A percentile compares a stretch with the other conserved stretches of the same genome.
Conservation (phyloP, 371 early-diverging fungal species). For the Haplosporangium sp. region DNA sequence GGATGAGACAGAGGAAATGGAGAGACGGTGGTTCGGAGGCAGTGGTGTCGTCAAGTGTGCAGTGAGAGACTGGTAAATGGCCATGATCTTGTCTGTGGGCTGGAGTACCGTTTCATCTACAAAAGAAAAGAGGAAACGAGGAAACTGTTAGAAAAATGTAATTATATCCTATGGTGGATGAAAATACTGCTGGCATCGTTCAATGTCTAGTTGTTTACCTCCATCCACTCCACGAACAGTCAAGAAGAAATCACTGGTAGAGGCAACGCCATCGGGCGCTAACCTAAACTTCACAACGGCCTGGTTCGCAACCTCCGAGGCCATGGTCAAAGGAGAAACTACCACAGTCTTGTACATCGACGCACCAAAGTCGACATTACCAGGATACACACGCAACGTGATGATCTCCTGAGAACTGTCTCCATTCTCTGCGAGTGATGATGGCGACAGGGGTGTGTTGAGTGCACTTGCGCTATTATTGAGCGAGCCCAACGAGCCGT, state of each 20-base stretch:
- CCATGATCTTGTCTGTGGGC: slow-evolving; percentile 65
- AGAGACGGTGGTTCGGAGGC: slow-evolving; percentile 58
- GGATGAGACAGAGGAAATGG: slow-evolving; percentile 52
- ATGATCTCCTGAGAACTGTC: slow-evolving; percentile 26
- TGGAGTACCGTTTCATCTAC: slow-evolving; percentile 66
- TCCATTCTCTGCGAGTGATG: background rate
- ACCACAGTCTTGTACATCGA: slow-evolving; percentile 62
- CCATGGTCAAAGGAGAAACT: slow-evolving; percentile 59
- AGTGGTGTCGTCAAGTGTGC: slow-evolving; percentile 69
- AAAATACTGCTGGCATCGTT: too few relatives aligned
- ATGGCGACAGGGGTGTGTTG: slow-evolving; percentile 13
- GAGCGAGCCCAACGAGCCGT: slow-evolving; percentile 28
- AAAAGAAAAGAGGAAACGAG: background rate
- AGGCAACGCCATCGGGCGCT: slow-evolving; percentile 52
- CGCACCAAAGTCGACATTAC: slow-evolving; percentile 62
- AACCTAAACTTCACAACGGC: slow-evolving; percentile 62
- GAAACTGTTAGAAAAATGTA: background rate
- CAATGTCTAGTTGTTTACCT: slow-evolving; percentile 46
- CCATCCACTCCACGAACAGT: slow-evolving; percentile 71
- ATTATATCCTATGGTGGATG: too few relatives aligned
- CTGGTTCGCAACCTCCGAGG: slow-evolving; percentile 65
- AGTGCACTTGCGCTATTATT: background rate
- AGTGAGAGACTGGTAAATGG: slow-evolving; percentile 69
- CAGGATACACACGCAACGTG: slow-evolving; percentile 62
- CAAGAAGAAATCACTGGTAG: slow-evolving; percentile 53